Percentiles rank a stretch among this genome's conserved stretches.
phyloP scores from a whole-genome alignment of 2,329 filamentous ascomycete species.

The Fusarium nanum region DNA sequence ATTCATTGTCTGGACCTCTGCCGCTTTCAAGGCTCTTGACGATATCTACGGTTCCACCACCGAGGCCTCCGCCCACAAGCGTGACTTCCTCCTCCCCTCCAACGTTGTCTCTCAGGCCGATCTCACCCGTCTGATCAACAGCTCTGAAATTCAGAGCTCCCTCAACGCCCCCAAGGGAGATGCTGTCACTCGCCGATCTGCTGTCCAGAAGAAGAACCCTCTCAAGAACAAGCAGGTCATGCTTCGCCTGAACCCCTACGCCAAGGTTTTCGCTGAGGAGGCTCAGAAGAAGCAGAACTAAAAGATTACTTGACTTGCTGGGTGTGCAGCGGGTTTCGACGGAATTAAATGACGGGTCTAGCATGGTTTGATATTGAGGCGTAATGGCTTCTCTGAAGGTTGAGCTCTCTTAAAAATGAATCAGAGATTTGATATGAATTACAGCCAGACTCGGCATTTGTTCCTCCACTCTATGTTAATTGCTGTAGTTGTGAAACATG shows the following conservation, averaged over 20 bases:
- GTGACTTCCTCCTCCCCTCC: constrained; percentile 96
- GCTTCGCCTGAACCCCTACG: constrained; percentile 98
- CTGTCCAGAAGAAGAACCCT: constrained; percentile 99
- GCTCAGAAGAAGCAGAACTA: constrained; percentile 57
- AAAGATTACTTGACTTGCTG: constrained; percentile 49
- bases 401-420: constrained; percentile 52
- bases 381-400: constrained; percentile 53
- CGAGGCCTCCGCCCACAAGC: constrained; percentile 91
- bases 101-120: constrained; percentile 95
- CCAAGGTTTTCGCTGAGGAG: constrained; percentile 85
- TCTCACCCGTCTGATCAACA: constrained; percentile 98
- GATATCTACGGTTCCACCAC: constrained; percentile 96
- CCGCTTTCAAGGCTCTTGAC: constrained; percentile 96
- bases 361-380: constrained; percentile 54
- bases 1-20: constrained; percentile 99
- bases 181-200: constrained; percentile 86
- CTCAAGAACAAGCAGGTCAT: constrained; percentile 99
- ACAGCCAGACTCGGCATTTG: constrained; percentile 39
- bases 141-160: constrained; percentile 96
- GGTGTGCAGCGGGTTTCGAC: constrained; percentile 54
- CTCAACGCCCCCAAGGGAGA: constrained; percentile 92
- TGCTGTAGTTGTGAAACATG: not conserved
- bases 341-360: constrained; percentile 45
- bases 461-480: constrained; percentile 27
- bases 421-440: constrained; percentile 52